Evolutionary conservation across 1,139 yeast species (phyloP).

Genomic region (Pichia sp.): DNA sequence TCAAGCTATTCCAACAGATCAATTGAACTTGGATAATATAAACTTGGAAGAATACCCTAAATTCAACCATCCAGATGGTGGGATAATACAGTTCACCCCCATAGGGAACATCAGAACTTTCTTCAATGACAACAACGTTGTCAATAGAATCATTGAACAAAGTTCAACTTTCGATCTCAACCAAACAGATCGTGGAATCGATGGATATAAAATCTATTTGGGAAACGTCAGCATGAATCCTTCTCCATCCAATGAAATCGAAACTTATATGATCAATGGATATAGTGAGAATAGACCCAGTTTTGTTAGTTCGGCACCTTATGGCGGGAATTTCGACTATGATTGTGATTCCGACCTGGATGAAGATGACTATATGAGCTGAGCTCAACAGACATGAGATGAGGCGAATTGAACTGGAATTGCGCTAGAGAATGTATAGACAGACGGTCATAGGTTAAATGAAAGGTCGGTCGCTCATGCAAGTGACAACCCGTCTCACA

Average conservation of each 20-base stretch:
- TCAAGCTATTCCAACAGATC: slow-evolving; percentile 6
- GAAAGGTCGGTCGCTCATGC: too few relatives aligned
- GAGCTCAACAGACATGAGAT: too few relatives aligned
- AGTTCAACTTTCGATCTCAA: slow-evolving; percentile 27
- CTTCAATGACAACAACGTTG: slow-evolving; percentile 23
- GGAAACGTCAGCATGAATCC: slow-evolving; percentile 17
- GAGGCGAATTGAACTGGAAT: too few relatives aligned
- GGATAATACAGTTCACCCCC: slow-evolving; percentile 56
- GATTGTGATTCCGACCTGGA: slow-evolving; percentile 24
- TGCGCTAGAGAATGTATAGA: too few relatives aligned
- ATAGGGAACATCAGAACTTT: slow-evolving; percentile 41
- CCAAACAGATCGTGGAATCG: slow-evolving; percentile 27
- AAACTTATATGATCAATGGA: slow-evolving; percentile 34
- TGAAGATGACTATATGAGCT: slow-evolving; percentile 15
- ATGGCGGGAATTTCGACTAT: slow-evolving; percentile 16
- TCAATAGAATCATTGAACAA: slow-evolving; percentile 24
- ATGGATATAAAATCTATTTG: slow-evolving; percentile 27
- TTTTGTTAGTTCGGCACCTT: slow-evolving; percentile 18
- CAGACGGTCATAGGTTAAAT: too few relatives aligned
- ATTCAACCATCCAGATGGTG: slow-evolving; percentile 60
- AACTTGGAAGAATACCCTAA: slow-evolving; percentile 47
- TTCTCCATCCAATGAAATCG: slow-evolving; percentile 33
- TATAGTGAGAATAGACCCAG: slow-evolving; percentile 18
- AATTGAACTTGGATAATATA: slow-evolving; percentile 22
- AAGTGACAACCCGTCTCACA: too few relatives aligned